A percentile compares a stretch with the other conserved stretches of the same genome.
These are phyloP conservation scores for Echium plantagineum DNA, from an alignment of 257 asterid species.

Conservation along the genomic window DNA sequence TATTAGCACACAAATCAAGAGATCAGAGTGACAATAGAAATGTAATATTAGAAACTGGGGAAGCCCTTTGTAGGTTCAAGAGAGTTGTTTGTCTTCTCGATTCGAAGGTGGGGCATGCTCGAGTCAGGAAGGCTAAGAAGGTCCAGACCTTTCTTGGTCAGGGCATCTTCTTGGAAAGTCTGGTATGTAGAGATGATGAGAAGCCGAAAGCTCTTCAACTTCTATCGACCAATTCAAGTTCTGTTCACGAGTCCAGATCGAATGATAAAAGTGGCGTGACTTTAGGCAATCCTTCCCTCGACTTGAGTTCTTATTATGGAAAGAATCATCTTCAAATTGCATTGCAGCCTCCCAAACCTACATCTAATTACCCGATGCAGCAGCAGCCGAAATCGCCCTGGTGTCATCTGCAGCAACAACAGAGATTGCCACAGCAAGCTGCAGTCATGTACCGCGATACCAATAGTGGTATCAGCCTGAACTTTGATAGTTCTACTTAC, in stretches of 20 bases:
- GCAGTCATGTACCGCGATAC: constrained; percentile 44
- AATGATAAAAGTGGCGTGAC: constrained; percentile 32
- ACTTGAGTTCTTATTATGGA: constrained; percentile 40
- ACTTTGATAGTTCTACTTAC: constrained; percentile 68
- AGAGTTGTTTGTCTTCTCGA: constrained; percentile 58
- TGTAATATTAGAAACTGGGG: constrained; percentile 51
- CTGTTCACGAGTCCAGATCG: constrained; percentile 27
- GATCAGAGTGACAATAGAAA: constrained; percentile 39
- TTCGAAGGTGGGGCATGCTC: constrained; percentile 72
- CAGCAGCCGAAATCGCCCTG: constrained; percentile 23
- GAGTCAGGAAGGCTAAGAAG: constrained; percentile 51
- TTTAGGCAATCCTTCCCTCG: constrained; percentile 44
- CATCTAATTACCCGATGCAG: constrained; percentile 35
- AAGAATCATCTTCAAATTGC: constrained; percentile 30
- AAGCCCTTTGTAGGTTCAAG: constrained; percentile 58
- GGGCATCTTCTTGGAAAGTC: constrained; percentile 42
- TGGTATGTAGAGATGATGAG: constrained; percentile 27
- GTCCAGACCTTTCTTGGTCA: constrained; percentile 39
- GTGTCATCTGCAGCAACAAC: constrained; percentile 52
- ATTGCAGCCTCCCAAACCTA: constrained; percentile 23
- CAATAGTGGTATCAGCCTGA: constrained; percentile 71
- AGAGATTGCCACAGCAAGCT: constrained; percentile 39
- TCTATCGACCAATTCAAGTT: constrained; percentile 20
- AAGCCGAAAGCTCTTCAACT: constrained; percentile 39
- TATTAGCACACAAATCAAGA: constrained; percentile 38